Base-by-base conservation (phyloP, 1,284 basidiomycete genomes). In the Trichosporon asahii region DNA sequence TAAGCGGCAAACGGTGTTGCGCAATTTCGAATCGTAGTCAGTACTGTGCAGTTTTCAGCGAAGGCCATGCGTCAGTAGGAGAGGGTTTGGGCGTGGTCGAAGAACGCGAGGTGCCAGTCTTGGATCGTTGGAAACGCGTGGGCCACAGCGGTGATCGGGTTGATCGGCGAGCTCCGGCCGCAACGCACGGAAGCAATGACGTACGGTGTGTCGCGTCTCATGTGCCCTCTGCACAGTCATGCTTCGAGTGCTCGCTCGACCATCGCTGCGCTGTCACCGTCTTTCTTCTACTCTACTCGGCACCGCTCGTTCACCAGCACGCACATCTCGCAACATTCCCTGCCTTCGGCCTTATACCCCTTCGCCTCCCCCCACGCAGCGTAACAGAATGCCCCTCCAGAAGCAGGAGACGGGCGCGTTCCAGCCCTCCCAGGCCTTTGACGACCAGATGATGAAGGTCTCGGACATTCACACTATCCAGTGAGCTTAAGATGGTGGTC, bases 401-500 rank as follows among this genome's bases (percentile, higher is more conserved):
- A 60, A 60, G 29, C 21, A 25, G 21, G 57, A 31, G 12, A 61
- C 57, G 29, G 57, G 57, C 57, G 57, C 57, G 29, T 61, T 61
- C 27, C 57, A 21, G 27, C 57, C 57, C 23, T 31, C 27, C 7
- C 57, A 61, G 46, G 46, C 92, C 0, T 92, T 88, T 77, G 85
- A 90, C 72, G 85, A 84, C 6, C 91, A 89, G 4, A 87, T 76
- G 60, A 86, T 94, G 70, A 89, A 91, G 76, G 91, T 94, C 3
- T 90, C 89, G 9, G 87, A 89, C 68, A 81, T 91, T n/a, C 93
- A 94, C 81, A 88, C 87, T 6, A 86, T 94, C 70, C 89, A 94
- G 93, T 93, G 77, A 80, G 91, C n/a, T 8, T 25, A 7, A 1
- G 15, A 15, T 11, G 21, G 8, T 21, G 5, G n/a, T 1, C 31